These are phyloP conservation scores for Cadophora sp. DNA, from an alignment of 2,329 filamentous ascomycete genomes.

Conservation along the genomic window DNA sequence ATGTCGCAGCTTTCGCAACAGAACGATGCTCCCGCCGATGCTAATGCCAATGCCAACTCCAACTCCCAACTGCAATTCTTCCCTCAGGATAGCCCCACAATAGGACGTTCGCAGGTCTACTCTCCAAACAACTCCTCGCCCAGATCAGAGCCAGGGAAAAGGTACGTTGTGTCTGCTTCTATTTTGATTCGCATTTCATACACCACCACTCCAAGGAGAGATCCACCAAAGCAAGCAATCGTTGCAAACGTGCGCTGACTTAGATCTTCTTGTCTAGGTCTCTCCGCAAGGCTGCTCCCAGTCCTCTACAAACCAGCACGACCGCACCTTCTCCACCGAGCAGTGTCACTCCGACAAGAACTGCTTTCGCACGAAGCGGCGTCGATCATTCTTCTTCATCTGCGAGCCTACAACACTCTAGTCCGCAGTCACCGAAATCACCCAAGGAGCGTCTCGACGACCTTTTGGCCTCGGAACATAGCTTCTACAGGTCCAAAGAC, in stretches of 20 bases:
- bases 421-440: conserved; percentile 38
- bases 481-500: conserved; percentile 41
- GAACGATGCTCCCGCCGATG: conserved; percentile 39
- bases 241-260: conserved; percentile 35
- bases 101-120: conserved; percentile 36
- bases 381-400: conserved; percentile 34
- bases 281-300: conserved; percentile 44
- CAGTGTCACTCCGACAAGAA: conserved; percentile 44
- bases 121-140: conserved; percentile 38
- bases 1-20: conserved; percentile 45
- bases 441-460: conserved; percentile 46
- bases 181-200: conserved; percentile 7
- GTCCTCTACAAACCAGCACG: conserved; percentile 44
- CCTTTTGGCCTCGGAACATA: conserved; percentile 44
- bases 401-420: conserved; percentile 28
- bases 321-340: conserved; percentile 39
- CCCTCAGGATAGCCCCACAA: conserved; percentile 41
- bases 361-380: conserved; percentile 36
- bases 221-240: conserved; percentile 12
- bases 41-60: conserved; percentile 13
- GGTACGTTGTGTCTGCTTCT: conserved; percentile 34
- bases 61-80: conserved; percentile 33
- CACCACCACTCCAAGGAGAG: neutral
- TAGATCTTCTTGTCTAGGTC: conserved; percentile 36
- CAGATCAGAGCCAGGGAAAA: conserved; percentile 37